Evolutionary conservation across 306 rosid genomes (phyloP).

Genomic region (Acacia crassicarpa): DNA sequence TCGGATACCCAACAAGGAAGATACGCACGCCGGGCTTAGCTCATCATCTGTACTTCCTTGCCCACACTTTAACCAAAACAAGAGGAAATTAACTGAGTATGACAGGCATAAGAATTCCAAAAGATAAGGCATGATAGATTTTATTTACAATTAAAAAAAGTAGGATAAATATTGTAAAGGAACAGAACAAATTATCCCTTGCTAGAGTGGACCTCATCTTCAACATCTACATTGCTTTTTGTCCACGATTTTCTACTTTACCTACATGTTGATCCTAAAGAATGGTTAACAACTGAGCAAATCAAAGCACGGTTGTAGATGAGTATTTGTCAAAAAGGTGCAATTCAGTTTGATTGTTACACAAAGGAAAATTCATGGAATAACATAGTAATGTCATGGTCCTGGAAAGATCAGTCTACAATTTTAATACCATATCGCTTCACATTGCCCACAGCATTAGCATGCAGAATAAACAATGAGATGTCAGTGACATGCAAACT

Average conservation of each 20-base stretch:
- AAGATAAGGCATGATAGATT: background rate
- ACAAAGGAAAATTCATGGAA: constrained; percentile 5
- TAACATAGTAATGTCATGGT: background rate
- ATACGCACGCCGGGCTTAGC: constrained; percentile 59
- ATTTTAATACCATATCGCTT: background rate
- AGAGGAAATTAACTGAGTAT: constrained; percentile 10
- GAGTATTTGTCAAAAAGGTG: background rate
- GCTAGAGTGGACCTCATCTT: constrained; percentile 52
- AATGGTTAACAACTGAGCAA: constrained; percentile 31
- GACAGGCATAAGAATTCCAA: constrained; percentile 22
- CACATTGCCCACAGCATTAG: background rate
- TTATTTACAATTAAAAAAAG: background rate
- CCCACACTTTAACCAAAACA: constrained; percentile 54
- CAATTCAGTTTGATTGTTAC: background rate
- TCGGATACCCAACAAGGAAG: constrained; percentile 61
- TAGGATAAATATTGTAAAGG: constrained; percentile 26
- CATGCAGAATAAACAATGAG: background rate
- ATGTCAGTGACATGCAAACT: background rate
- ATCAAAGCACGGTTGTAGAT: background rate
- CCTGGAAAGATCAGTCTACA: background rate
- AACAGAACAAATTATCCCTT: constrained; percentile 50
- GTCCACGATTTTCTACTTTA: constrained; percentile 53
- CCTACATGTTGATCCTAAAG: constrained; percentile 54
- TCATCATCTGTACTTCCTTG: constrained; percentile 79
- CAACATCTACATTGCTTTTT: constrained; percentile 53